These are phyloP conservation scores for Pseudocercospora fijiensis DNA, from an alignment of 2,329 filamentous ascomycete species.

Conservation along the genomic window DNA sequence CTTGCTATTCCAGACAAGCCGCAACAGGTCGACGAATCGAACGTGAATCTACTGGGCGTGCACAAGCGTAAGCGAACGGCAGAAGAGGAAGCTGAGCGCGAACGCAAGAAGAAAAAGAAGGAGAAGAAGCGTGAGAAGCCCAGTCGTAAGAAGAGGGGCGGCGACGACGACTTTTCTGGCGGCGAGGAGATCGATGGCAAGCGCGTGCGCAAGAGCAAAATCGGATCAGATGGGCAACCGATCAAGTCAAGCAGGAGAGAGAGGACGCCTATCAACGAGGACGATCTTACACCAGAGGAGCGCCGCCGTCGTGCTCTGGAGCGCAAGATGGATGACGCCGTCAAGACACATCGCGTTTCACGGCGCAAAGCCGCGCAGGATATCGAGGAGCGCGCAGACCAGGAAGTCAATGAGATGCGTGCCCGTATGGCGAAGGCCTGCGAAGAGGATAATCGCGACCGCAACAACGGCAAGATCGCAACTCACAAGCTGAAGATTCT, in stretches of 20 bases:
- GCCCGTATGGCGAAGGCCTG: slow-evolving; percentile 88
- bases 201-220: slow-evolving; percentile 52
- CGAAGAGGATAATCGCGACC: slow-evolving; percentile 78
- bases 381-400: slow-evolving; percentile 84
- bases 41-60: slow-evolving; percentile 60
- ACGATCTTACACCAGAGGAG: slow-evolving; percentile 79
- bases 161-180: slow-evolving; percentile 29
- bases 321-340: slow-evolving; percentile 79
- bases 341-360: slow-evolving; percentile 75
- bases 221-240: slow-evolving; percentile 47
- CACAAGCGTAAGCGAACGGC: slow-evolving; percentile 66
- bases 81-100: slow-evolving; percentile 59
- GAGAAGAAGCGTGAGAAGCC: slow-evolving; percentile 31
- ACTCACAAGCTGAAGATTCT: slow-evolving; percentile 92
- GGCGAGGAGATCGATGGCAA: slow-evolving; percentile 57
- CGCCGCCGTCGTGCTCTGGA: slow-evolving; percentile 80
- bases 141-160: slow-evolving; percentile 22
- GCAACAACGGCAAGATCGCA: slow-evolving; percentile 75
- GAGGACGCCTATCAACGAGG: slow-evolving; percentile 67
- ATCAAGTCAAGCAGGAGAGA: slow-evolving; percentile 48
- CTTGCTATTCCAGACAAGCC: slow-evolving; percentile 62
- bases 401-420: slow-evolving; percentile 84
- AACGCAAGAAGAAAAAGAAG: slow-evolving; percentile 46
- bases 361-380: slow-evolving; percentile 89
- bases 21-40: slow-evolving; percentile 61